A percentile compares a stretch with the other conserved stretches of the same genome.
These are phyloP conservation scores for Blastobotrys mokoenaii DNA, from an alignment of 805 yeast species.

Conservation along the genomic window DNA sequence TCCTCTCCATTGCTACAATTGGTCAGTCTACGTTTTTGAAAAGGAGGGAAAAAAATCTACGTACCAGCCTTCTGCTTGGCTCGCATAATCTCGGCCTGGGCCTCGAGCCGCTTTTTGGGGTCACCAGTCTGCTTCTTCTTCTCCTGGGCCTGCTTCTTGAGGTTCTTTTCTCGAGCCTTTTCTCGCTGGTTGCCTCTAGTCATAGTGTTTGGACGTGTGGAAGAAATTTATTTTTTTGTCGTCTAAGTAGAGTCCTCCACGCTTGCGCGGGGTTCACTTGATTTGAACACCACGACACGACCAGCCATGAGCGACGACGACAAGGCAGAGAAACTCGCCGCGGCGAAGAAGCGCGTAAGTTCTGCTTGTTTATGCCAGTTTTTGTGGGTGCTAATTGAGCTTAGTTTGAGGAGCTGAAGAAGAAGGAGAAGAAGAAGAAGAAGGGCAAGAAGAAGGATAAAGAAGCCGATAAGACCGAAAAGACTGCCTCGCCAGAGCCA, in stretches of 20 bases:
- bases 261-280: not conserved
- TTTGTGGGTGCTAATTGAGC: not conserved
- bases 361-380: not conserved
- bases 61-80: slow-evolving; percentile 77
- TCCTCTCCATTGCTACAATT: slow-evolving; percentile 6
- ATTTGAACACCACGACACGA: not conserved
- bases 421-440: slow-evolving; percentile 45
- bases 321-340: slow-evolving; percentile 58
- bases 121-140: slow-evolving; percentile 75
- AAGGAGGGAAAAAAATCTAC: slow-evolving; percentile 5
- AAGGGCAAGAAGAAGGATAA: slow-evolving; percentile 35
- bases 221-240: not conserved
- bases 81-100: slow-evolving; percentile 84
- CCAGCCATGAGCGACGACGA: slow-evolving; percentile 18
- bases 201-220: slow-evolving; percentile 38
- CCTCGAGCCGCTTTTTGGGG: slow-evolving; percentile 76
- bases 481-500: not conserved
- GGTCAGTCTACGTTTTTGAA: not conserved
- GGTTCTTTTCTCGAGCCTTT: slow-evolving; percentile 79
- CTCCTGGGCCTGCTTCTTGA: slow-evolving; percentile 59
- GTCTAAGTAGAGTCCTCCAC: not conserved
- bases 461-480: slow-evolving; percentile 3
- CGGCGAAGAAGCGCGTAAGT: slow-evolving; percentile 58
- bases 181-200: slow-evolving; percentile 97
- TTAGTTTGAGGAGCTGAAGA: slow-evolving; percentile 57